Evolutionary conservation across 2,329 filamentous ascomycete species (phyloP), one percentile per base, ranked within the genome.

Genomic region (Fusarium goolgardi): DNA sequence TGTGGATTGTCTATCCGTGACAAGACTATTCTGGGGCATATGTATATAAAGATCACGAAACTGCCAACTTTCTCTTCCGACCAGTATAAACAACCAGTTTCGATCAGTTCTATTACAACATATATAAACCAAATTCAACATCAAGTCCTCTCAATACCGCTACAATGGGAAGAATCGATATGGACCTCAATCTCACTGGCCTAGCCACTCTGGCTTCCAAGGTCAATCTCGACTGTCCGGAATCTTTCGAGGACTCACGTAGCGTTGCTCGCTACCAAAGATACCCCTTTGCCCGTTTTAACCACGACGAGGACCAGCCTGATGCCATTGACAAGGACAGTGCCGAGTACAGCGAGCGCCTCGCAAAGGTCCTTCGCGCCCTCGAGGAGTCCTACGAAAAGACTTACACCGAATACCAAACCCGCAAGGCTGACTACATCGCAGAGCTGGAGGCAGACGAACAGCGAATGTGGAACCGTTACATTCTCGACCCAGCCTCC

Each of bases 391-490:
- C 39, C 12, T 55, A 55, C 27, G 29, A 43, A 20, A n/a, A 44
- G 31, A 34, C 18, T 6, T 52, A 55, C 27, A 25, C 13, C 20
- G 11, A 34, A 21, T 70, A 68, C 21, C 37, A 50, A 32, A 10
- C 12, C n/a, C n/a, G 9, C 6, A 61, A 54, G 39, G 4, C 34
- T 27, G 20, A 43, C 4, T 15, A 35, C 13, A 34, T 70, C 18
- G 40, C 31, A 5, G 10, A 11, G 6, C 4, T 31, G 15, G 67
- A 70, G 29, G 18, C 31, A 12, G 4, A 29, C 9, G 55, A 65
- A 0, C 44, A 63, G 20, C 12, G 44, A 32, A 31, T 37, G 16
- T 70, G 63, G 63, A 70, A 70, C 34, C 20, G 41, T 9, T 59
- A 45, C n/a, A 43, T 68, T 7, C 49, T 70, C 15, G 39, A 67